Base-by-base conservation (phyloP, 2,329 filamentous ascomycete species). In the Boeremia exigua region DNA sequence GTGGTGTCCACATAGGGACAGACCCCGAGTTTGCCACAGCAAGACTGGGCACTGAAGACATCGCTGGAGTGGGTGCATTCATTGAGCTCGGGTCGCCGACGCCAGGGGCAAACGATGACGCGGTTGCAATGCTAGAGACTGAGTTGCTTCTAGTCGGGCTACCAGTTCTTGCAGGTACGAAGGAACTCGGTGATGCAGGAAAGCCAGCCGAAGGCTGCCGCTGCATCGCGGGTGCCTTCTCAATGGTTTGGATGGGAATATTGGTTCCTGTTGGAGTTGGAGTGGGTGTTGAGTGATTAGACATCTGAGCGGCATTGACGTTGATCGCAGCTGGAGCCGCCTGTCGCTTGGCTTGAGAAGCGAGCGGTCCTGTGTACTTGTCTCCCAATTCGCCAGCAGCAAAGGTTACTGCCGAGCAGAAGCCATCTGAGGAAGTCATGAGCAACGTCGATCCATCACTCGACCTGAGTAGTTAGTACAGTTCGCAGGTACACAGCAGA, bases 351-450 rank as follows among this genome's bases (percentile, higher is more conserved):
- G 64, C 62, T 36, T 69, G 66, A 4, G 60, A 58, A 11, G 87
- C 74, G 47, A 72, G 46, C 14, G 91, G 87, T 29, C 88, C 88
- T 8, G 86, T 88, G 73, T 96, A 96, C 5, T 87, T 78, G 61
- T 94, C 88, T 11, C 95, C 95, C 1, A 99, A 80, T 74, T 99
- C 95, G 8, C 91, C 91, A 2, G 89, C 81, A 1, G 85, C 77
- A 71, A 99, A 99, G 0, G 92, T 90, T 6, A 99, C 81, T 0
- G 91, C 89, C 0, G 95, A 99, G 75, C 95, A 99, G 79, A 98
- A 99, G 0, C 95, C 95, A 75, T 99, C 95, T 0, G 95, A 97
- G 0, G 95, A 99, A n/a, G 92, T 95, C 79, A 99, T 96, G 45
- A 99, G 82, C 19, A 99, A 80, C 1, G 89, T 92, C 37, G 86